Evolutionary conservation across 2,329 filamentous ascomycete genomes (phyloP).

Genomic region (Pseudogymnoascus sp.): DNA sequence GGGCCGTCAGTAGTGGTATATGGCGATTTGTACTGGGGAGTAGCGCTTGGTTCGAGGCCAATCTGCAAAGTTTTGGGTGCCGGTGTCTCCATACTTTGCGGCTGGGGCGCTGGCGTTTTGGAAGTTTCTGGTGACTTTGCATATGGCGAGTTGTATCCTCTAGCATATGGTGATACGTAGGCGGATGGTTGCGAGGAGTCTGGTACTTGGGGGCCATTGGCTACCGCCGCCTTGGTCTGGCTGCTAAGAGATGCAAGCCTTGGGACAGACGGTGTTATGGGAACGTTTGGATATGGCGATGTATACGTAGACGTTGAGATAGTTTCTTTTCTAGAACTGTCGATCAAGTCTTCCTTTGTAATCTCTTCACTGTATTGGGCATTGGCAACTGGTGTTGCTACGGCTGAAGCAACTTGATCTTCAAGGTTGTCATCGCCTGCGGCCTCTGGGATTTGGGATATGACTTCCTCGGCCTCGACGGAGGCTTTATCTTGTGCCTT

Average conservation of each 20-base stretch:
- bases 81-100: not conserved
- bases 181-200: not conserved
- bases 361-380: not conserved
- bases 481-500: conserved; percentile 14
- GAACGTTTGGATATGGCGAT: not conserved
- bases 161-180: not conserved
- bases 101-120: not conserved
- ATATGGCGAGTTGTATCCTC: not conserved
- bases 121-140: not conserved
- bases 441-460: conserved; percentile 4
- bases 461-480: conserved; percentile 11
- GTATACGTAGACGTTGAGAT: not conserved
- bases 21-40: conserved; percentile 10
- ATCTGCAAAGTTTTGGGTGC: not conserved
- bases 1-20: not conserved
- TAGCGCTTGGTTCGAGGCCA: not conserved
- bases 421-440: conserved; percentile 1
- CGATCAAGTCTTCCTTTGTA: not conserved
- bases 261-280: not conserved
- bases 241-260: not conserved
- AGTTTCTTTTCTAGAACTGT: not conserved
- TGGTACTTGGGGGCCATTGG: not conserved
- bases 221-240: not conserved
- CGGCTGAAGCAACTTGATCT: not conserved
- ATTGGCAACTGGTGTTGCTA: not conserved